Evolutionary conservation across 1,284 basidiomycete genomes (phyloP).

Genomic region (Cutaneotrichosporon sp.): DNA sequence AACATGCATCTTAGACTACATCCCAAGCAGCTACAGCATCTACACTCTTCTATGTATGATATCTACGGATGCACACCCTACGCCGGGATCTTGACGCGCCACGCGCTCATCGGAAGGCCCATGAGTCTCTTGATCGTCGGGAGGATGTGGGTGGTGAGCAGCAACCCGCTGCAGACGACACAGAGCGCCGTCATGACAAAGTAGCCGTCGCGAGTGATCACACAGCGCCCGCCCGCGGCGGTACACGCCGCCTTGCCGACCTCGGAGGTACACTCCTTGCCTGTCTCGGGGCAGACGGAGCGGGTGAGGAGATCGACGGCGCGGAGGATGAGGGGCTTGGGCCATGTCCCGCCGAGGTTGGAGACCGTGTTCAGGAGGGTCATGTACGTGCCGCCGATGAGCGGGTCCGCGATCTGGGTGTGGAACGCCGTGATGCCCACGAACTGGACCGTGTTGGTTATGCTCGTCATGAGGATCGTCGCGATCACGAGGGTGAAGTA

Average conservation of each 20-base stretch:
- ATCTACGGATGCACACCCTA: conserved; percentile 6
- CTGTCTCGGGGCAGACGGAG: conserved; percentile 69
- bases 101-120: conserved; percentile 50
- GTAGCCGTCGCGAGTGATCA: conserved; percentile 87
- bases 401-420: conserved; percentile 91
- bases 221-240: conserved; percentile 74
- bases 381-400: conserved; percentile 99
- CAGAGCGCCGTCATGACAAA: conserved; percentile 82
- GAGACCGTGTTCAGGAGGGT: conserved; percentile 94
- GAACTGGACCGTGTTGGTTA: conserved; percentile 93
- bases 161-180: conserved; percentile 68
- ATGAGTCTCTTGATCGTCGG: conserved; percentile 75
- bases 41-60: background rate
- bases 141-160: conserved; percentile 75
- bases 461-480: conserved; percentile 81
- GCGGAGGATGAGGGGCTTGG: conserved; percentile 57
- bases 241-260: conserved; percentile 79
- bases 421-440: conserved; percentile 99
- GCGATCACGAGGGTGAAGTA: conserved; percentile 80
- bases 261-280: conserved; percentile 84
- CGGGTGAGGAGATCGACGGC: conserved; percentile 83
- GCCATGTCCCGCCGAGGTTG: conserved; percentile 98
- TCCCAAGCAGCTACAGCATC: background rate
- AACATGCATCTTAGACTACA: background rate
- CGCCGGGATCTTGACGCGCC: conserved; percentile 50